Base-by-base conservation (phyloP, 2,329 filamentous ascomycete species). In the Diaporthe sp. region DNA sequence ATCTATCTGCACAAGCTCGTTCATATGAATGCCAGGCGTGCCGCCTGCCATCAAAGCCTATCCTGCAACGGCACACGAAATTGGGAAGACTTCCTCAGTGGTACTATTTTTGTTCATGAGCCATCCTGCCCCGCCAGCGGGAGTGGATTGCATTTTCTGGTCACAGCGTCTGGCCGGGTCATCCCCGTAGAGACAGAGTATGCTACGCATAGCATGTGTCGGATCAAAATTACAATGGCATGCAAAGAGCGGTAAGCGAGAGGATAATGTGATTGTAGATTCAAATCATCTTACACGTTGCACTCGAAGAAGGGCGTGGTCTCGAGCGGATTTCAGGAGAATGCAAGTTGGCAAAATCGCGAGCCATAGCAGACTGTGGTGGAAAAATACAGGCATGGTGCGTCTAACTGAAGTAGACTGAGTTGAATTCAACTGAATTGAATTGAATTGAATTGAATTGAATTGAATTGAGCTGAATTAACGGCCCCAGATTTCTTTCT, bases 161-260 rank as follows among this genome's bases (percentile, higher is more conserved):
- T 55, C 65, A 42, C 65, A 25, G 46, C 13, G 12, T 22, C n/a
- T 15, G 34, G 34, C 65, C 34, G 17, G 31, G 46, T 39, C n/a
- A 55, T 39, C 34, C 49, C 42, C 31, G 65, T 55, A 28, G 49
- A 55, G 12, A 31, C n/a, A 22, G n/a, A 55, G 19, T 31, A 3
- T 39, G n/a, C 65, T 17, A 39, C 31, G 46, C 65, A 53, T 22
- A 53, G 31, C 31, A 68, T 53, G n/a, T 53, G 13, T 22, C 34
- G 65, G n/a, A 42, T 42, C 34, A 25, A 70, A 55, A 55, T 70
- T 55, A n/a, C 65, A 39, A 55, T 31, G 34, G 17, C 34, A 34
- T n/a, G 34, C 49, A 42, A 55, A 28, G 13, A 55, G 65, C 65
- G 34, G 65, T 70, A 55, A 70, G 65, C 19, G 17, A 39, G 39